phyloP scores from a whole-genome alignment of 192 early-diverging fungal species.

The Physocladia obscura region DNA sequence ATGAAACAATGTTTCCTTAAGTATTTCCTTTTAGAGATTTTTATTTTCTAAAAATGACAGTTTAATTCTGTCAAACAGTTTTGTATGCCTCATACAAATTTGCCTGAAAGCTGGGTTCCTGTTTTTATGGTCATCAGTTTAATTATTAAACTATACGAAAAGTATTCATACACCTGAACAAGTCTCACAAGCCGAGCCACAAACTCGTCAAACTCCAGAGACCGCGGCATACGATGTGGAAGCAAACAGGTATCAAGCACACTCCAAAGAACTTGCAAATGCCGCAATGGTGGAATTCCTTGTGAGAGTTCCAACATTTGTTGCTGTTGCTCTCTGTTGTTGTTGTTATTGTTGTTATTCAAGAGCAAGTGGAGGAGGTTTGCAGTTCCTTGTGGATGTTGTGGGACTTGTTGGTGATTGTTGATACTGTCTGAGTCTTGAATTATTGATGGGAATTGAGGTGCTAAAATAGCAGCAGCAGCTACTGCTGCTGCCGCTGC shows the following conservation, averaged over 20 bases:
- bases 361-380: background rate
- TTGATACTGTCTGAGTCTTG: background rate
- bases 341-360: constrained; percentile 19
- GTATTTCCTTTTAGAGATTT: constrained; percentile 37
- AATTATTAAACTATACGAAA: background rate
- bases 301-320: background rate
- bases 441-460: background rate
- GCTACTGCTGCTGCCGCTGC: background rate
- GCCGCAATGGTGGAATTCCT: background rate
- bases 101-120: constrained; percentile 15
- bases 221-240: constrained; percentile 6
- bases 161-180: background rate
- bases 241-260: constrained; percentile 10
- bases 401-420: background rate
- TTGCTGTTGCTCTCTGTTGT: constrained; percentile 10
- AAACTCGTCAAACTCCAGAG: constrained; percentile 17
- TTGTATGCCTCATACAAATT: constrained; percentile 21
- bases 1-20: background rate
- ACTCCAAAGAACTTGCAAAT: constrained; percentile 14
- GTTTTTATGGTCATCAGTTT: background rate
- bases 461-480: constrained; percentile 6
- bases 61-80: constrained; percentile 8
- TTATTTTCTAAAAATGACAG: background rate
- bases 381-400: background rate
- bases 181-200: background rate